Evolutionary conservation across 345 rosid species (phyloP).

Genomic region (Lepidium africanum): DNA sequence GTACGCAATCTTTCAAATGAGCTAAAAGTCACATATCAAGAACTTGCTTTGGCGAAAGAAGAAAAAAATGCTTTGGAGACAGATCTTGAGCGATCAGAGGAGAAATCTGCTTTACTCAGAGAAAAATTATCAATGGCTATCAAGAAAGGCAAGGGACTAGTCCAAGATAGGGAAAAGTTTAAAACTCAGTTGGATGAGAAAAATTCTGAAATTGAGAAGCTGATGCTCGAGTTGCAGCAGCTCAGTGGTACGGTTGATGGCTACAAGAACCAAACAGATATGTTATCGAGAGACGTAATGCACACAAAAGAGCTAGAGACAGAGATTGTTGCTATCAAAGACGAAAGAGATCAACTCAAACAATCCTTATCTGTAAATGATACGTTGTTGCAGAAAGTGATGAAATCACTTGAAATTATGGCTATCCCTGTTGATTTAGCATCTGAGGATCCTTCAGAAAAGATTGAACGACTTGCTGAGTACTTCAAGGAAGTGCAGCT

Average conservation of each 20-base stretch:
- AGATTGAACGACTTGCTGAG: constrained; percentile 52
- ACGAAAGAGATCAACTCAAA: constrained; percentile 52
- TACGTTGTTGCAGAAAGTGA: constrained; percentile 41
- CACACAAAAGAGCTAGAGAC: constrained; percentile 52
- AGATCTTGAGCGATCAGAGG: constrained; percentile 72
- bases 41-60: constrained; percentile 46
- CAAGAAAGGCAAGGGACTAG: constrained; percentile 89
- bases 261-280: constrained; percentile 44
- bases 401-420: constrained; percentile 44
- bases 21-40: constrained; percentile 35
- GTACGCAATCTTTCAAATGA: constrained; percentile 37
- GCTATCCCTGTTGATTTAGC: constrained; percentile 40
- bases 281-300: constrained; percentile 47
- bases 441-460: constrained; percentile 50
- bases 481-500: constrained; percentile 50
- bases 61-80: constrained; percentile 51
- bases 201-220: constrained; percentile 53
- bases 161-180: constrained; percentile 73
- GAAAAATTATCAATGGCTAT: constrained; percentile 88
- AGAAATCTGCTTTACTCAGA: constrained; percentile 61
- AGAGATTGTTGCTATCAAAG: constrained; percentile 43
- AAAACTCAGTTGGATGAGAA: constrained; percentile 62
- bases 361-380: constrained; percentile 52
- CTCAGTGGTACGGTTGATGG: constrained; percentile 42
- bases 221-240: constrained; percentile 51